Evolutionary conservation across 345 rosid species (phyloP).

Genomic region (Erucastrum elatum): DNA sequence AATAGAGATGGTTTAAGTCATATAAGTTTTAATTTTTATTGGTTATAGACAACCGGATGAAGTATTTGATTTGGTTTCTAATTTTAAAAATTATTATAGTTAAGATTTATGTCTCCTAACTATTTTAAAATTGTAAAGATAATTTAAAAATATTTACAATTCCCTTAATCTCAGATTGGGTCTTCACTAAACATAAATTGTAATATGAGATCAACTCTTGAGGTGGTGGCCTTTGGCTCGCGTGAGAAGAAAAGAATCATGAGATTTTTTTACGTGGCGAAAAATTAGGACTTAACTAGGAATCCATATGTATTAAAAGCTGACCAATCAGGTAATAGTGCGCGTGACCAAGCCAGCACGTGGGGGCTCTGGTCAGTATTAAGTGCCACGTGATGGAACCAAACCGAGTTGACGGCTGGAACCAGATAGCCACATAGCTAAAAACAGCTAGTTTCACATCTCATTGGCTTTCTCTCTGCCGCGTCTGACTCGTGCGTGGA

Average conservation of each 20-base stretch:
- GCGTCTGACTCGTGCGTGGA: conserved; percentile 23
- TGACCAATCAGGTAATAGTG: conserved; percentile 15
- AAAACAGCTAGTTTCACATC: conserved; percentile 21
- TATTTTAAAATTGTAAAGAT: no score
- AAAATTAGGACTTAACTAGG: conserved; percentile 14
- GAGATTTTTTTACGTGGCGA: conserved; percentile 15
- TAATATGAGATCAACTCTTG: neutral
- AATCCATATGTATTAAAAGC: neutral
- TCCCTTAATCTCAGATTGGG: no score
- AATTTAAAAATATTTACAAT: no score
- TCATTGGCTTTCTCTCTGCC: conserved; percentile 17
- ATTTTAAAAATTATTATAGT: no score
- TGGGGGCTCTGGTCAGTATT: neutral
- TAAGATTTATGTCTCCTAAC: no score
- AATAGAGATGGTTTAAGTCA: no score
- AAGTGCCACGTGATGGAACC: conserved; percentile 24
- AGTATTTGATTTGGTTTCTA: no score
- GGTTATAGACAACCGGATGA: no score
- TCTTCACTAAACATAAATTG: neutral
- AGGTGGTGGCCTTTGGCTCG: neutral
- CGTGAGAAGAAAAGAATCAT: conserved; percentile 14
- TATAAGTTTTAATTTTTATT: no score
- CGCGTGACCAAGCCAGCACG: conserved; percentile 11
- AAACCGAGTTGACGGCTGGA: conserved; percentile 33
- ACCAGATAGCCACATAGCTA: conserved; percentile 19